These are phyloP conservation scores for Oryza officinalis DNA, from an alignment of 176 grass and related monocot genomes.

Conservation along the genomic window DNA sequence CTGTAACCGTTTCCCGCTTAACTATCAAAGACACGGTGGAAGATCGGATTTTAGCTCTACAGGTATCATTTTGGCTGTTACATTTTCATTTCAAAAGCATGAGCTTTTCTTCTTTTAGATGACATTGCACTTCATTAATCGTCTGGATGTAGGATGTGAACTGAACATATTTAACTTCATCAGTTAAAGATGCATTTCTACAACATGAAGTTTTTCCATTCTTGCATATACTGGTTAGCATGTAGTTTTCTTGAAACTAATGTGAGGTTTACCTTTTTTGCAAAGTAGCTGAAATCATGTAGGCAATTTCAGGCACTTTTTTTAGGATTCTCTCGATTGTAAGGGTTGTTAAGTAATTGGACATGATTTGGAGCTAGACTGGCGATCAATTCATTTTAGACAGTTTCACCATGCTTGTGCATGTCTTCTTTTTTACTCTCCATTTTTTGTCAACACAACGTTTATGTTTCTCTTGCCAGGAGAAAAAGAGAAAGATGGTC, in stretches of 20 bases:
- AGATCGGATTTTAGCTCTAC: constrained; percentile 80
- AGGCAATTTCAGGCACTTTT: neutral
- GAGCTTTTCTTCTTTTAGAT: neutral
- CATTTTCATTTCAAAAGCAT: neutral
- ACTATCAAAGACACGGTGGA: constrained; percentile 71
- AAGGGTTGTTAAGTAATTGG: neutral
- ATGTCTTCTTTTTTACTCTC: neutral
- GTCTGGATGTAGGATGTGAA: neutral
- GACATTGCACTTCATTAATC: neutral
- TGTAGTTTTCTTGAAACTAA: neutral
- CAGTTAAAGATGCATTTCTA: neutral
- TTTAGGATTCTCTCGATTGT: neutral
- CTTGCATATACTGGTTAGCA: neutral
- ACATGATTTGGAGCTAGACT: neutral
- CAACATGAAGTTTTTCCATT: neutral
- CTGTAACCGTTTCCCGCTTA: constrained; percentile 67
- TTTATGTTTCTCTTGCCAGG: constrained; percentile 46
- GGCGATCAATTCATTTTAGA: neutral
- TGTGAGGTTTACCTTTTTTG: neutral
- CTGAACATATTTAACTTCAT: neutral
- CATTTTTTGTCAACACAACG: neutral
- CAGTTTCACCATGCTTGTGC: neutral
- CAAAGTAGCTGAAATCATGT: neutral
- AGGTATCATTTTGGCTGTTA: constrained; percentile 43
- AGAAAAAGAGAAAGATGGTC: constrained; percentile 88